Conservation (phyloP, 169 alveolate genomes). For the Haemoproteus tartakovskyi region DNA sequence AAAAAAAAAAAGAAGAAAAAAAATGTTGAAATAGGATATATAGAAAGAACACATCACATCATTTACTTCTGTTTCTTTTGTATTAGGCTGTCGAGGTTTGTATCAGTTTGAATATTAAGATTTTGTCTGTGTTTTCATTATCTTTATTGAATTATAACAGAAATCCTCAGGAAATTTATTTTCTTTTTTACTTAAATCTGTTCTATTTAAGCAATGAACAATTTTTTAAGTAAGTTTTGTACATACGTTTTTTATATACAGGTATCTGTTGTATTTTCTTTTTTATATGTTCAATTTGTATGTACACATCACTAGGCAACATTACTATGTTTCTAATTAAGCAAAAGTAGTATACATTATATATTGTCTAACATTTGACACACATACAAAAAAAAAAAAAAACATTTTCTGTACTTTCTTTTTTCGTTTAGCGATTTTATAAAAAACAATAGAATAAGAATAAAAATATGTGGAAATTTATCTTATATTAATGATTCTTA, state of each 20-base stretch:
- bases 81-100: slow-evolving; percentile 77
- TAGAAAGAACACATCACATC: too few relatives aligned
- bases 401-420: background rate
- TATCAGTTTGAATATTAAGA: slow-evolving; percentile 72
- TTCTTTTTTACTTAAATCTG: slow-evolving; percentile 64
- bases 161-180: slow-evolving; percentile 67
- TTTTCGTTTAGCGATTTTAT: slow-evolving; percentile 58
- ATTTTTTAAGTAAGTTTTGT: slow-evolving; percentile 14
- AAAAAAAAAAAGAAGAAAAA: too few relatives aligned
- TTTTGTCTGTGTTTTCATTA: slow-evolving; percentile 83
- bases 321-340: background rate
- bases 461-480: slow-evolving; percentile 72
- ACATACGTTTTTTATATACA: too few relatives aligned
- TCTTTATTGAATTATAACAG: slow-evolving; percentile 84
- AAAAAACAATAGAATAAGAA: slow-evolving; percentile 55
- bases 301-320: background rate
- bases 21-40: too few relatives aligned
- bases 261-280: slow-evolving; percentile 5
- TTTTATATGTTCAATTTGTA: background rate
- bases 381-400: background rate
- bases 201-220: slow-evolving; percentile 40
- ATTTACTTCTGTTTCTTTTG: too few relatives aligned
- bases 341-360: too few relatives aligned
- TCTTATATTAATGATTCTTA: slow-evolving; percentile 68
- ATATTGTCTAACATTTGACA: slow-evolving; percentile 8